Percentiles rank a stretch among this genome's conserved stretches.
Conservation (phyloP, 108 stramenopile genomes). For the Skeletonema menzelii region DNA sequence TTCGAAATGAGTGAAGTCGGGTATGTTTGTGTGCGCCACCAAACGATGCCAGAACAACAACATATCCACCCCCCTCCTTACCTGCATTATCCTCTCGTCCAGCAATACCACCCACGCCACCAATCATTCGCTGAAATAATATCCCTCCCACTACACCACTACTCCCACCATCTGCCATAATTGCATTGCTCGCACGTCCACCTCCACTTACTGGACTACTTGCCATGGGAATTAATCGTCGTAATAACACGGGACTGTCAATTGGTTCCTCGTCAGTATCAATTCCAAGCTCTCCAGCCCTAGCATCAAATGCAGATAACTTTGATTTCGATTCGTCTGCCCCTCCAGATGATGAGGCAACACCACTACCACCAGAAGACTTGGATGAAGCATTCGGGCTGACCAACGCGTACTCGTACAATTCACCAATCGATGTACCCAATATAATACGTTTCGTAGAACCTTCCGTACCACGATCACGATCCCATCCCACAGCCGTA, state of each 20-base stretch:
- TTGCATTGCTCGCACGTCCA: conserved; percentile 10
- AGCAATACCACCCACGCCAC: conserved; percentile 20
- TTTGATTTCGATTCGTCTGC: conserved; percentile 3
- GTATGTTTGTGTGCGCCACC: conserved; percentile 73
- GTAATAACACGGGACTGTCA: conserved; percentile 34
- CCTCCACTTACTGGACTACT: background rate
- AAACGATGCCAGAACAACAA: conserved; percentile 70
- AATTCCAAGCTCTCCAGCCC: conserved; percentile 37
- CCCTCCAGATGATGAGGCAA: background rate
- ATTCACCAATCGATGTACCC: conserved; percentile 76
- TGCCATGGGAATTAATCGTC: conserved; percentile 25
- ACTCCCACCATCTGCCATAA: conserved; percentile 10
- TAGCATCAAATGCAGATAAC: conserved; percentile 41
- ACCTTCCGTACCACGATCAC: conserved; percentile 81
- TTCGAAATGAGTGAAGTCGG: conserved; percentile 74
- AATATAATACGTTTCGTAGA: conserved; percentile 73
- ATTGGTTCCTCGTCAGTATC: conserved; percentile 34
- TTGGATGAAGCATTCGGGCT: conserved; percentile 42
- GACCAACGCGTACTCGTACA: conserved; percentile 76
- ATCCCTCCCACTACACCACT: conserved; percentile 39
- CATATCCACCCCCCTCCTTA: conserved; percentile 32
- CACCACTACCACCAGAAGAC: conserved; percentile 5
- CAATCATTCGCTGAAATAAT: conserved; percentile 33
- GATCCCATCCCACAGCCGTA: conserved; percentile 85
- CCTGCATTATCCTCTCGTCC: conserved; percentile 3